Conservation (phyloP, 2,329 filamentous ascomycete genomes). For the Paramyrothecium sp. region DNA sequence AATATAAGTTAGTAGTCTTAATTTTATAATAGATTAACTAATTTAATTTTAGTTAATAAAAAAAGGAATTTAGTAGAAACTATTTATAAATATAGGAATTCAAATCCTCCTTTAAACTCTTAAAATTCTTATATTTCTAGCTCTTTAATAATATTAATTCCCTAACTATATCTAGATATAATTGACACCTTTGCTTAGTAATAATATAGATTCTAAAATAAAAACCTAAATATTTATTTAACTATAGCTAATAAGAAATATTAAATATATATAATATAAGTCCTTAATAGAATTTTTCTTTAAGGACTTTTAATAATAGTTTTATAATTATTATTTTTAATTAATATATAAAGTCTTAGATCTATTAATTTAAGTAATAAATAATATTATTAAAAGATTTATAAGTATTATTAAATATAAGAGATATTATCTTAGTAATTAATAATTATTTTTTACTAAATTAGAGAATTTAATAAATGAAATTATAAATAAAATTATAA, state of each 20-base stretch:
- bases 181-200: not conserved
- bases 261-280: too few relatives aligned
- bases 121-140: too few relatives aligned
- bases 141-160: too few relatives aligned
- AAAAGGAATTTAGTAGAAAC: not conserved
- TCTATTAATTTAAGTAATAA: slow-evolving; percentile 3
- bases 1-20: not conserved
- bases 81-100: not conserved
- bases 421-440: slow-evolving; percentile 8
- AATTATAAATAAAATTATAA: slow-evolving; percentile 4
- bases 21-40: not conserved
- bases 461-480: slow-evolving; percentile 7
- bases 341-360: slow-evolving; percentile 5
- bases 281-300: not conserved
- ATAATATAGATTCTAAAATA: not conserved
- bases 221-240: not conserved
- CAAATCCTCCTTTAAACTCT: too few relatives aligned
- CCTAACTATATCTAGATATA: too few relatives aligned
- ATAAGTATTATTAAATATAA: too few relatives aligned
- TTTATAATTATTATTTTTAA: slow-evolving; percentile 2
- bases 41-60: not conserved
- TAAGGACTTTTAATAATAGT: not conserved
- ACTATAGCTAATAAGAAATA: not conserved
- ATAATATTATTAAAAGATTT: too few relatives aligned
- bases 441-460: too few relatives aligned